A percentile compares a stretch with the other conserved stretches of the same genome.
Conservation (phyloP, 2,329 filamentous ascomycete genomes). For the Ascochyta viciae-villosae region DNA sequence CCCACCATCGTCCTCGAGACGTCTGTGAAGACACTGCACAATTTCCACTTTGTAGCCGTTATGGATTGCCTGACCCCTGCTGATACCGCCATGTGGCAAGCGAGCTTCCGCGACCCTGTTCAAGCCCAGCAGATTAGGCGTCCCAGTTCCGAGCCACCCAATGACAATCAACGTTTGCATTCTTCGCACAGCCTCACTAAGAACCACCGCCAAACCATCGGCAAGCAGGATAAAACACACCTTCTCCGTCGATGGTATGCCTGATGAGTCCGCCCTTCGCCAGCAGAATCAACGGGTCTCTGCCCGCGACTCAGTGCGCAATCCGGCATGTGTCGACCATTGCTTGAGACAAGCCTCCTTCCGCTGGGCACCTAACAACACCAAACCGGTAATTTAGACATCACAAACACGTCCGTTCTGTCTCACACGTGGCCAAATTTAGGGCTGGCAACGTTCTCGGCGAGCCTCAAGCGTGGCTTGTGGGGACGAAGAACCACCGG, state of each 20-base stretch:
- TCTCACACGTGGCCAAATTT: constrained; percentile 4
- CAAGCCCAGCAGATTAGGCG: constrained; percentile 1
- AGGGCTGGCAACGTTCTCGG: constrained; percentile 9
- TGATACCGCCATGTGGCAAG: constrained; percentile 2
- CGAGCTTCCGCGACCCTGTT: neutral
- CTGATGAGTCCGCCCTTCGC: constrained; percentile 8
- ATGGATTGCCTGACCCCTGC: neutral
- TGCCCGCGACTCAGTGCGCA: constrained; percentile 1
- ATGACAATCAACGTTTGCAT: neutral
- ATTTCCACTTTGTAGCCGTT: neutral
- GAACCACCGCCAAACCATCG: constrained; percentile 16
- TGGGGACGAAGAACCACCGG: constrained; percentile 6
- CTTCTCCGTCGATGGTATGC: constrained; percentile 2
- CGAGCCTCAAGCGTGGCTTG: constrained; percentile 16
- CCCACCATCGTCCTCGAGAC: constrained; percentile 4
- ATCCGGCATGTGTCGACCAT: neutral
- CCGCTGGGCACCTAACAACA: constrained; percentile 1
- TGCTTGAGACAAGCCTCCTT: constrained; percentile 12
- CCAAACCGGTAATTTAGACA: neutral
- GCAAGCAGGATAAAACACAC: constrained; percentile 6
- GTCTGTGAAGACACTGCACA: constrained; percentile 1
- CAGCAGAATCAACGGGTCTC: neutral
- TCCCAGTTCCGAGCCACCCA: neutral
- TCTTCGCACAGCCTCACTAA: constrained; percentile 13
- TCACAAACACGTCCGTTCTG: neutral